Evolutionary conservation across 306 rosid genomes (phyloP), one percentile per base, ranked within the genome.

Genomic region (Quercus parvula): DNA sequence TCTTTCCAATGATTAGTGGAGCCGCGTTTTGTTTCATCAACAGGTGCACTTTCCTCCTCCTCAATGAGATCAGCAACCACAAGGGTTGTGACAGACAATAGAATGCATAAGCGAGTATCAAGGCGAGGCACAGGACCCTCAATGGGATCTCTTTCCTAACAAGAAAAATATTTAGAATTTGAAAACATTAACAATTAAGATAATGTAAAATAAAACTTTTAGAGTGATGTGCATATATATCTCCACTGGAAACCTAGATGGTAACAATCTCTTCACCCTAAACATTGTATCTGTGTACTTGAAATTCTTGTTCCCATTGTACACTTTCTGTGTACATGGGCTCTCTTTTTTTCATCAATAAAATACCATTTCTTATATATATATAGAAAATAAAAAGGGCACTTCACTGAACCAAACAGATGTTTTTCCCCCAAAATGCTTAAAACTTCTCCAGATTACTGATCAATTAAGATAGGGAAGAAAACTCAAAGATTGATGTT

Each of bases 111-210:
- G 74, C 99, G 97, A 59, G 98, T 85, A 83, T 95, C 99, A 15
- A 95, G 86, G 86, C 86, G 96, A 75, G 99, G 98, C 91, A 95
- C 85, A 12, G 99, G 99, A n/a, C 99, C 99, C 73, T 95, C 98
- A 77, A 93, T 92, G n/a, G 97, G 96, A 75, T 91, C 96, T 86
- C 98, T 93, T 91, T 93, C 99, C 99, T 92, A 70, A 33, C 73
- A 81, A 74, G 6, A 73, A 85, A 41, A 31, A 70, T 15, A 63
- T 4, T 44, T 73, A 73, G 62, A 33, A 49, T 24, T 27, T 24
- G 9, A 68, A 33, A 75, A 56, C 38, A 58, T 25, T 30, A 18
- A 66, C 27, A 7, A 49, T 58, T 24, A 59, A 61, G 58, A 76
- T 14, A 19, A 51, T 4, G 33, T 5, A 41, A 61, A 70, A 8